These are phyloP conservation scores for Pelagophyceae sp. DNA, from an alignment of 352 stramenopile genomes.

Conservation along the genomic window DNA sequence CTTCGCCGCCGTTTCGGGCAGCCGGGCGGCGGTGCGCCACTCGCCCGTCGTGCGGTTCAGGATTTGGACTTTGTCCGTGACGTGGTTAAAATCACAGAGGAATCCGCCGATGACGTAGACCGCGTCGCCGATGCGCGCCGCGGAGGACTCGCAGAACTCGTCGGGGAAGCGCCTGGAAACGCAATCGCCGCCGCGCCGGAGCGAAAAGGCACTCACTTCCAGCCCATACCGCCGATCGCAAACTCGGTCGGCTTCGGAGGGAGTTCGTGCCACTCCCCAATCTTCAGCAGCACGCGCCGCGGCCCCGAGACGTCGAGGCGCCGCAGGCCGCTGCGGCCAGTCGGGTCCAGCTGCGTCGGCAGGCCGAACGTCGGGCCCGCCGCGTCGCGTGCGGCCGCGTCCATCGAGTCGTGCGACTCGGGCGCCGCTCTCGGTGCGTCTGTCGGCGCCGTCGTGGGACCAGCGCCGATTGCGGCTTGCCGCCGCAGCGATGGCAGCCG, in stretches of 20 bases:
- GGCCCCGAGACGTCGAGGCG: neutral
- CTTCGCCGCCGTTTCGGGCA: slow-evolving; percentile 5
- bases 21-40: neutral
- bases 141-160: slow-evolving; percentile 14
- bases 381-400: too few relatives aligned
- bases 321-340: neutral
- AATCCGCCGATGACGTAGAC: slow-evolving; percentile 11
- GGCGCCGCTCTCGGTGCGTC: neutral
- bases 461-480: too few relatives aligned
- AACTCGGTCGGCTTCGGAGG: too few relatives aligned
- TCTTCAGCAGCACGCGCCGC: neutral
- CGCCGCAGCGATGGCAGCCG: too few relatives aligned
- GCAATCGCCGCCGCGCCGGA: too few relatives aligned
- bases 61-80: slow-evolving; percentile 8
- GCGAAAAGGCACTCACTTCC: too few relatives aligned
- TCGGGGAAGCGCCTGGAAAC: neutral
- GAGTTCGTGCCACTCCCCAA: neutral
- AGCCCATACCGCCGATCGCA: too few relatives aligned
- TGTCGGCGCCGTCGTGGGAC: neutral
- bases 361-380: neutral
- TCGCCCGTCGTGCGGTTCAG: neutral
- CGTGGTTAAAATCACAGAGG: slow-evolving; percentile 18
- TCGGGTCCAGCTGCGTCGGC: slow-evolving; percentile 8
- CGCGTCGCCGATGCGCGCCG: neutral
- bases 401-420: neutral